Conservation (phyloP, 176 grass and related monocot genomes). For the Carex cristatella region DNA sequence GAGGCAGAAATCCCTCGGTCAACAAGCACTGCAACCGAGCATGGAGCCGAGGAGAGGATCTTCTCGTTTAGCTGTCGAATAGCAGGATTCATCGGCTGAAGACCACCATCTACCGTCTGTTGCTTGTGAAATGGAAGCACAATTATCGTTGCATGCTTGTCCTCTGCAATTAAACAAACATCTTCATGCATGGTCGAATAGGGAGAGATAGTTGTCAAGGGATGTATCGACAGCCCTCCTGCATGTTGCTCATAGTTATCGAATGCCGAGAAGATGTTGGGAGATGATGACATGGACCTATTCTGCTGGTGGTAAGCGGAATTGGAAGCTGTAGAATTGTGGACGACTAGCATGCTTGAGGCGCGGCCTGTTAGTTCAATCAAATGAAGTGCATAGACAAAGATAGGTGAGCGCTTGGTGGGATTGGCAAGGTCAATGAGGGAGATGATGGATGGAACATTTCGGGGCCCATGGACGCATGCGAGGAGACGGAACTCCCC, state of each 20-base stretch:
- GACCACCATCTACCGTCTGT: constrained; percentile 45
- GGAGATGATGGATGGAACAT: constrained; percentile 32
- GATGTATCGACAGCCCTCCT: constrained; percentile 33
- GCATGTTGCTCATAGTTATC: constrained; percentile 34
- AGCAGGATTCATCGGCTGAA: constrained; percentile 46
- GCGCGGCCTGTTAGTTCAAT: constrained; percentile 25
- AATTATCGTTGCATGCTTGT: constrained; percentile 49
- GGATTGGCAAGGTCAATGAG: constrained; percentile 27
- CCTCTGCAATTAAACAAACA: constrained; percentile 47
- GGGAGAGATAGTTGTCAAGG: constrained; percentile 49
- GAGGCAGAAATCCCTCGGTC: constrained; percentile 60
- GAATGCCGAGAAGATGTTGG: constrained; percentile 31
- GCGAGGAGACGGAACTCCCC: constrained; percentile 24
- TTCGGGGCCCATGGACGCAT: constrained; percentile 22
- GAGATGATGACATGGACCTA: neutral
- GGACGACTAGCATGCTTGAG: constrained; percentile 16
- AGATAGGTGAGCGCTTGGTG: constrained; percentile 37
- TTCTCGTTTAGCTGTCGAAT: constrained; percentile 45
- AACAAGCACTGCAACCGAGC: constrained; percentile 69
- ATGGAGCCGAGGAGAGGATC: constrained; percentile 46
- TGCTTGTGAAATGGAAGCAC: constrained; percentile 69
- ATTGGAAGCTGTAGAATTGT: neutral
- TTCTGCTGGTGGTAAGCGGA: neutral
- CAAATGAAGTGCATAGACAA: constrained; percentile 31
- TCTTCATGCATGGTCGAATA: constrained; percentile 73